A percentile compares a stretch with the other conserved stretches of the same genome.
Evolutionary conservation across 495 filamentous ascomycete species (phyloP).

Genomic region (Pyrenopolyporus hunteri): DNA sequence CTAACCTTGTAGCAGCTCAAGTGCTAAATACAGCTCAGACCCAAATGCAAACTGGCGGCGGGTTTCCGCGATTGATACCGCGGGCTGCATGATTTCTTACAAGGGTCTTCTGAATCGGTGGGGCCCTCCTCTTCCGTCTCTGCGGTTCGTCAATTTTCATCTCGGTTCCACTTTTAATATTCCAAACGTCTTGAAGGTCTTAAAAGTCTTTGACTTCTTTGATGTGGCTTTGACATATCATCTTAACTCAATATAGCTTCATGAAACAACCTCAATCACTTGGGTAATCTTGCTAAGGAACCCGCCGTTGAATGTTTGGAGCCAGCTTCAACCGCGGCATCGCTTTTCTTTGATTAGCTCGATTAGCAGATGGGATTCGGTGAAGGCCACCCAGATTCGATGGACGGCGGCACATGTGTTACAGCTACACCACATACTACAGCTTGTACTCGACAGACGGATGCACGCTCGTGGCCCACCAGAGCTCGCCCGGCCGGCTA

Average conservation of each 20-base stretch:
- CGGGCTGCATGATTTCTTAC: constrained; percentile 23
- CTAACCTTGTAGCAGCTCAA: constrained; percentile 13
- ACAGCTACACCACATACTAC: constrained; percentile 34
- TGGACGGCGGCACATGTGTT: constrained; percentile 23
- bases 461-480: constrained; percentile 34
- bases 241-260: not conserved
- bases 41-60: constrained; percentile 12
- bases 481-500: constrained; percentile 29
- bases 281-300: constrained; percentile 8
- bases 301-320: constrained; percentile 8
- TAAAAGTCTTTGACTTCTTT: not conserved
- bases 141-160: constrained; percentile 28
- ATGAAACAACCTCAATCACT: constrained; percentile 19
- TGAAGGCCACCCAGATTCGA: constrained; percentile 31
- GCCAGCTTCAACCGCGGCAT: constrained; percentile 9
- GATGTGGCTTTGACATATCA: constrained; percentile 20
- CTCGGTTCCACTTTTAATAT: constrained; percentile 21
- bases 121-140: constrained; percentile 8
- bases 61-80: constrained; percentile 23
- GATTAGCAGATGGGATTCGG: constrained; percentile 17
- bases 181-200: not conserved
- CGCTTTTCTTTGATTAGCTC: too few relatives aligned
- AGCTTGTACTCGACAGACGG: constrained; percentile 32
- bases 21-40: constrained; percentile 37
- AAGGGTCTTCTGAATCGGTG: constrained; percentile 14